These are phyloP conservation scores for Rhytidiadelphus loreus DNA, from an alignment of 225 moss, liverwort and hornwort genomes.

Conservation along the genomic window DNA sequence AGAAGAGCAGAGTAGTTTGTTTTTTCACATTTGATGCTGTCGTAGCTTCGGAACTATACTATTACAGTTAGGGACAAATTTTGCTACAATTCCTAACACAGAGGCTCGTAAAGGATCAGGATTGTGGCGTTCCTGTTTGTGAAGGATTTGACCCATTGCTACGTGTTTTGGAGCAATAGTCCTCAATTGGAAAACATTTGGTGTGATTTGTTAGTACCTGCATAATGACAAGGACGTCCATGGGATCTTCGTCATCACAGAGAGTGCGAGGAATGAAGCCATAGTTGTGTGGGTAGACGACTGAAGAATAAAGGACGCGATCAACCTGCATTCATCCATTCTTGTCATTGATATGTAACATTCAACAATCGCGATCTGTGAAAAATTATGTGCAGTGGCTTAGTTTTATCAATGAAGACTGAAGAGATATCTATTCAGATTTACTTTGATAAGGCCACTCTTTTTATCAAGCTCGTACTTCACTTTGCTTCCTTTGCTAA, in stretches of 20 bases:
- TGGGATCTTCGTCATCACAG: constrained; percentile 82
- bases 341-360: background rate
- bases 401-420: background rate
- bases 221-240: constrained; percentile 83
- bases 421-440: background rate
- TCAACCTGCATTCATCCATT: constrained; percentile 50
- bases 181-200: background rate
- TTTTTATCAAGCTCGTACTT: constrained; percentile 89
- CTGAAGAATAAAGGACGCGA: constrained; percentile 76
- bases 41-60: background rate
- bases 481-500: constrained; percentile 79
- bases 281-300: constrained; percentile 91
- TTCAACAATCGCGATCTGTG: background rate
- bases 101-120: background rate
- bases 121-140: background rate
- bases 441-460: constrained; percentile 82
- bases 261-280: constrained; percentile 93
- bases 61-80: background rate
- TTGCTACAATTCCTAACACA: background rate
- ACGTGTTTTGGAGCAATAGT: background rate
- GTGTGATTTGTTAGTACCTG: constrained; percentile 33
- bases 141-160: background rate
- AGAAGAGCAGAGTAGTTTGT: background rate
- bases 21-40: background rate
- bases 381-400: background rate